phyloP scores from a whole-genome alignment of 2,329 filamentous ascomycete species.

The Fusarium burgessii region DNA sequence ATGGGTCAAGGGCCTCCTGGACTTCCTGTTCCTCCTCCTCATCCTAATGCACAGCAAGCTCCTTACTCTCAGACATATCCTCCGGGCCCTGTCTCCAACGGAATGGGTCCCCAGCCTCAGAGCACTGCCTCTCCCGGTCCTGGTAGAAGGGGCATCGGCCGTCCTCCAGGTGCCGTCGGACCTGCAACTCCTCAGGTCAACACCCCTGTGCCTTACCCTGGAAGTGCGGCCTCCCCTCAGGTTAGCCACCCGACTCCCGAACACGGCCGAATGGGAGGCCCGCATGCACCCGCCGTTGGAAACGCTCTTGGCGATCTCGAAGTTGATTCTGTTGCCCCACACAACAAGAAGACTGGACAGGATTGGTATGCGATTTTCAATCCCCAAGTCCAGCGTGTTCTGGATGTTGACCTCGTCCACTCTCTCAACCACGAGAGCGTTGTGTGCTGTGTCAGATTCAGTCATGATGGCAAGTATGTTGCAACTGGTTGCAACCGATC shows the following conservation, averaged over 20 bases:
- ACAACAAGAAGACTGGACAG: conserved; percentile 87
- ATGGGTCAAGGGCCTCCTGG: conserved; percentile 83
- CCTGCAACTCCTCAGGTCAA: conserved; percentile 94
- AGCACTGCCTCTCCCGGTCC: conserved; percentile 89
- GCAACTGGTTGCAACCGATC: conserved; percentile 97
- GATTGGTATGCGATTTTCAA: conserved; percentile 99
- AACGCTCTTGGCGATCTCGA: conserved; percentile 86
- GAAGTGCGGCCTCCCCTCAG: conserved; percentile 85
- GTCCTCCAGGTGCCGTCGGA: conserved; percentile 71
- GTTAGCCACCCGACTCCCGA: conserved; percentile 86
- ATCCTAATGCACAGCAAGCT: conserved; percentile 74
- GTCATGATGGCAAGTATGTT: conserved; percentile 92
- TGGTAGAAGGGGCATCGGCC: conserved; percentile 76
- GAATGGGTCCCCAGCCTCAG: conserved; percentile 86
- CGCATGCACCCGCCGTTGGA: conserved; percentile 63
- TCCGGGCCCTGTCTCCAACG: conserved; percentile 69
- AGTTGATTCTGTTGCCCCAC: conserved; percentile 83
- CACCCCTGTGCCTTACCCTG: conserved; percentile 86
- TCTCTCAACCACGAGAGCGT: conserved; percentile 95
- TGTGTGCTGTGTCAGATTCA: conserved; percentile 98
- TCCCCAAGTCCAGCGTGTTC: conserved; percentile 84
- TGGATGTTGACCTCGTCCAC: conserved; percentile 95
- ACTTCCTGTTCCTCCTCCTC: conserved; percentile 67
- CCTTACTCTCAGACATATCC: conserved; percentile 79
- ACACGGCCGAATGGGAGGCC: conserved; percentile 67